Evolutionary conservation across 129 eudicot genomes (phyloP).

Genomic region (Chrysanthemum seticuspe): DNA sequence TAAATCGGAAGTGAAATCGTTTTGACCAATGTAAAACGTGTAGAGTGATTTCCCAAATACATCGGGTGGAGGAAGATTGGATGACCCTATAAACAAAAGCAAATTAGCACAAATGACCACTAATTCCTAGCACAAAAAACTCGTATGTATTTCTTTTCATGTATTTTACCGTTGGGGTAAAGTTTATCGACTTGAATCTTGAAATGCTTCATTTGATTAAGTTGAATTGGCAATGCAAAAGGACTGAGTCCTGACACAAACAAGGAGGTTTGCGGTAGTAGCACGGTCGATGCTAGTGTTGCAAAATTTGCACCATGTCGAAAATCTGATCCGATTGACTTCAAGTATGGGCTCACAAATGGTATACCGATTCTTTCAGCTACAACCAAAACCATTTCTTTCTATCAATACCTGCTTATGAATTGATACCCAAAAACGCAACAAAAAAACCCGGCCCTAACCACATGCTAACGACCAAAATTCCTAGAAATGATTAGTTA

Average conservation of each 20-base stretch:
- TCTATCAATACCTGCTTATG: too few relatives aligned
- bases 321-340: slow-evolving; percentile 78
- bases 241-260: slow-evolving; percentile 85
- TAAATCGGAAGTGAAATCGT: slow-evolving; percentile 81
- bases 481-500: too few relatives aligned
- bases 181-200: slow-evolving; percentile 48
- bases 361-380: slow-evolving; percentile 80
- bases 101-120: background rate
- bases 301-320: slow-evolving; percentile 88
- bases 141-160: too few relatives aligned
- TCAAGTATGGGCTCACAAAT: slow-evolving; percentile 78
- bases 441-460: too few relatives aligned
- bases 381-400: slow-evolving; percentile 25
- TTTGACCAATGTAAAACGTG: slow-evolving; percentile 87
- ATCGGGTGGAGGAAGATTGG: slow-evolving; percentile 53
- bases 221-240: slow-evolving; percentile 72
- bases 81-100: slow-evolving; percentile 32
- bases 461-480: too few relatives aligned
- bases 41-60: slow-evolving; percentile 76
- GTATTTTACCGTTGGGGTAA: slow-evolving; percentile 47
- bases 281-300: slow-evolving; percentile 79
- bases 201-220: slow-evolving; percentile 70
- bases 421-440: too few relatives aligned
- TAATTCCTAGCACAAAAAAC: background rate
- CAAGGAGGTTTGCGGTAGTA: slow-evolving; percentile 66